Base-by-base conservation (phyloP, 192 early-diverging fungal species). In the Gamsiella multidivaricata region DNA sequence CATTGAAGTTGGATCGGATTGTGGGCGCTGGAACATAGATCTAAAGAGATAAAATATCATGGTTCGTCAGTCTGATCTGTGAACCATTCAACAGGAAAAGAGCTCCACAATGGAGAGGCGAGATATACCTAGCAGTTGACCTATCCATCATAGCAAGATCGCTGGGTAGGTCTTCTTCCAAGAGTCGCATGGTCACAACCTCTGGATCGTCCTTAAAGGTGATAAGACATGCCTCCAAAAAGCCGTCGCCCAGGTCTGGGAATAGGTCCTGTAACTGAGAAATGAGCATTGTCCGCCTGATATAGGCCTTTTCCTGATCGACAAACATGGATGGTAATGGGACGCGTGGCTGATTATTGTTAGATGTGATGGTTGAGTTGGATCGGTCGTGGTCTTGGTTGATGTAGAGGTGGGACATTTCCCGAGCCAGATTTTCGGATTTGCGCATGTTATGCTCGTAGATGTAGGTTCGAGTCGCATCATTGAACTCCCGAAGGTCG, bases 201-300 rank as follows among this genome's bases (percentile, higher is more conserved):
- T 98, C 95, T 17, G 85, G 67, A 68, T 92, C 82, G 69, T 89
- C 84, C 15, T 83, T 71, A 28, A 93, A 89, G 5, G 86, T 81
- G 7, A 84, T 79, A n/a, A 97, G 82, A 65, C 94, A 95, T 3
- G 93, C 91, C 61, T 94, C 93, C 52, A 98, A 88, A 80, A 96
- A 98, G 10, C 96, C 96, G 17, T 91, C 91, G 15, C 95, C 95
- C 11, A 96, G 82, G 49, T 95, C 92, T 0, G 95, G 93, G 61
- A 98, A 94, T 34, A 98, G 58, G 46, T 98, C 95, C 43, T 91
- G 88, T 3, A 98, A 81, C 69, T 96, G 93, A 3, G 90, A 91
- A 50, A 97, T 91, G 8, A 89, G 81, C 0, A 81, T 79, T 0
- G 87, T 88, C 17, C 85, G 81, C 42, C 83, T 81, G 37, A 90